Evolutionary conservation across 2,329 filamentous ascomycete genomes (phyloP).

Genomic region (Cadophora sp.): DNA sequence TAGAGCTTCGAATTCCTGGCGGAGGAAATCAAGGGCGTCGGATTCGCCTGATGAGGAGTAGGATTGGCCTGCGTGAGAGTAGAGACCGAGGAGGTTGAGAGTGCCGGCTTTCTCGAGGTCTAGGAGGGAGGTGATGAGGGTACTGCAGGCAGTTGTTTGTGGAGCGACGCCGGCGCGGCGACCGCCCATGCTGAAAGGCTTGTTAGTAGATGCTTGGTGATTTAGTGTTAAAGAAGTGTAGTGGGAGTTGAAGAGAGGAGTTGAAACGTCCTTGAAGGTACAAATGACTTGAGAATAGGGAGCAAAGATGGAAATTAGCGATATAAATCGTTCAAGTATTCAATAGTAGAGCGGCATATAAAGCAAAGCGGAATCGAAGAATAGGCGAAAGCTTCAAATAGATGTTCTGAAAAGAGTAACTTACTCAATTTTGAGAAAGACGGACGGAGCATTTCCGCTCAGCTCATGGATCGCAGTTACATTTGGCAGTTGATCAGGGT

Average conservation of each 20-base stretch:
- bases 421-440: slow-evolving; percentile 71
- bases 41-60: slow-evolving; percentile 63
- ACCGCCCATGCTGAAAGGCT: slow-evolving; percentile 65
- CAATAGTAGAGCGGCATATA: neutral
- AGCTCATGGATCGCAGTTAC: slow-evolving; percentile 51
- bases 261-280: too few relatives aligned
- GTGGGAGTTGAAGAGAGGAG: neutral
- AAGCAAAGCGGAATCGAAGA: too few relatives aligned
- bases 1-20: slow-evolving; percentile 63
- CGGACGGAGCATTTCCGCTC: slow-evolving; percentile 55
- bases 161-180: slow-evolving; percentile 72
- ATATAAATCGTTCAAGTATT: too few relatives aligned
- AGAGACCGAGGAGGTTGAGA: slow-evolving; percentile 66
- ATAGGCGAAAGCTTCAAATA: too few relatives aligned
- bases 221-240: neutral
- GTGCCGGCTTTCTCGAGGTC: slow-evolving; percentile 48
- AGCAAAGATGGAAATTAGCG: too few relatives aligned
- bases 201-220: neutral
- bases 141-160: slow-evolving; percentile 51
- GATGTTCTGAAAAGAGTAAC: neutral
- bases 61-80: slow-evolving; percentile 76
- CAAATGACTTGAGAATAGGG: too few relatives aligned
- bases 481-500: slow-evolving; percentile 63
- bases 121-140: slow-evolving; percentile 55
- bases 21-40: slow-evolving; percentile 65